Percentiles rank a stretch among this genome's conserved stretches.
These are phyloP conservation scores for Phytopythium aichiense DNA, from an alignment of 352 stramenopile genomes.

Conservation along the genomic window DNA sequence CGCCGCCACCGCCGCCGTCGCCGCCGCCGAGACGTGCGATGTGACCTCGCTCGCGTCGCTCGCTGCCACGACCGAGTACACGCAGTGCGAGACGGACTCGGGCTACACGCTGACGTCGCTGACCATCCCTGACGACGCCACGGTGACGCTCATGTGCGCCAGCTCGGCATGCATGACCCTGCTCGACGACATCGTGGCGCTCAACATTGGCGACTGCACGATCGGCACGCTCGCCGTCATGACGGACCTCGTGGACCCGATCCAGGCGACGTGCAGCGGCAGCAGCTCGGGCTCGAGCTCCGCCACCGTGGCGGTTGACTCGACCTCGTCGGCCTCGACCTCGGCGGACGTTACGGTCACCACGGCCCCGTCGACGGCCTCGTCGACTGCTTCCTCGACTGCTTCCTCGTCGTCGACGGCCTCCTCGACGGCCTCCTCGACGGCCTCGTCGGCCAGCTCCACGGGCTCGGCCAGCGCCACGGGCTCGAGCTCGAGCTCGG, in stretches of 20 bases:
- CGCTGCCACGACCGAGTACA: constrained; percentile 16
- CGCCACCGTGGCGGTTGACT: constrained; percentile 8
- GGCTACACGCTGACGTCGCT: constrained; percentile 31
- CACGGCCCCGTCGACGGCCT: constrained; percentile 6
- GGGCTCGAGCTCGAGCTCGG: constrained; percentile 14
- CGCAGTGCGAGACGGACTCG: constrained; percentile 21
- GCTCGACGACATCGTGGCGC: constrained; percentile 17
- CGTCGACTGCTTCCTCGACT: constrained; percentile 13
- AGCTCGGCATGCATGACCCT: constrained; percentile 25
- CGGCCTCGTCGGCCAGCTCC: constrained; percentile 13
- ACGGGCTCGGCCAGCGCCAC: constrained; percentile 17
- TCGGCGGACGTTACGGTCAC: constrained; percentile 5
- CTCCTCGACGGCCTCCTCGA: constrained; percentile 7
- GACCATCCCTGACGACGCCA: constrained; percentile 16
- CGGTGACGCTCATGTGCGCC: constrained; percentile 27
- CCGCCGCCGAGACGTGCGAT: constrained; percentile 24
- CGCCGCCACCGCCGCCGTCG: constrained; percentile 14
- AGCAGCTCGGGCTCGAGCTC: constrained; percentile 8
- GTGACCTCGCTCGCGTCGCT: constrained; percentile 22
- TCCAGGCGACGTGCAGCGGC: constrained; percentile 16
- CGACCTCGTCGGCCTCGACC: constrained; percentile 10
- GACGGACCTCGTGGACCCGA: constrained; percentile 25
- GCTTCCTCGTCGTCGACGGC: constrained; percentile 14
- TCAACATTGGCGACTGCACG: constrained; percentile 26
- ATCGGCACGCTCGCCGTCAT: constrained; percentile 26